Evolutionary conservation across 257 asterid genomes (phyloP).

Genomic region (Oldenlandia corymbosa): DNA sequence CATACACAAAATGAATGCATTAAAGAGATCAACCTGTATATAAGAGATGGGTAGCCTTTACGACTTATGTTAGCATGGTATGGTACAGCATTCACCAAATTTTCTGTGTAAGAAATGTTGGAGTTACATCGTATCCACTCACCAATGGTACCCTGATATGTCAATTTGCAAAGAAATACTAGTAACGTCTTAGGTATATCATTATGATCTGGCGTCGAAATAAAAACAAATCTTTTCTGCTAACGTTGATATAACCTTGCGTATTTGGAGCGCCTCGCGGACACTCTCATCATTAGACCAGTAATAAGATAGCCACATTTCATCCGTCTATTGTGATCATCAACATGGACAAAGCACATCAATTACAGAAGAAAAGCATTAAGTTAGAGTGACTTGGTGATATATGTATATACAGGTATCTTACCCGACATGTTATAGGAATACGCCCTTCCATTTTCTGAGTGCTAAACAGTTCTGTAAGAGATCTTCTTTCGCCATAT

Average conservation of each 20-base stretch:
- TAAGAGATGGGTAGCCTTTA: conserved; percentile 30
- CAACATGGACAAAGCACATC: neutral
- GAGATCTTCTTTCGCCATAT: conserved; percentile 5
- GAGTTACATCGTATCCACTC: conserved; percentile 22
- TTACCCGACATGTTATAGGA: conserved; percentile 19
- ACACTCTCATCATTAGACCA: conserved; percentile 31
- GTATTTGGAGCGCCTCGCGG: conserved; percentile 33
- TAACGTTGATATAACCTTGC: conserved; percentile 24
- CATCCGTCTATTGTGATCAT: conserved; percentile 12
- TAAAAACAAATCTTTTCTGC: neutral
- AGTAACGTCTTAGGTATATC: neutral
- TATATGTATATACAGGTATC: neutral
- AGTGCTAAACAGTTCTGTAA: neutral
- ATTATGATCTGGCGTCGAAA: neutral
- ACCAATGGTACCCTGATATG: conserved; percentile 20
- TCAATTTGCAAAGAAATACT: neutral
- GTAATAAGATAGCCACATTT: conserved; percentile 13
- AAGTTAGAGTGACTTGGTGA: neutral
- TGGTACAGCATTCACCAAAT: neutral
- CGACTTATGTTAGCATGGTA: conserved; percentile 29
- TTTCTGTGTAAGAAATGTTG: neutral
- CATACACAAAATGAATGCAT: neutral
- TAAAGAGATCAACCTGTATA: conserved; percentile 22
- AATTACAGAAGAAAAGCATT: neutral
- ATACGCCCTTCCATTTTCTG: neutral